These are phyloP conservation scores for Pleurotus sapidus DNA, from an alignment of 768 basidiomycete species.

Conservation along the genomic window DNA sequence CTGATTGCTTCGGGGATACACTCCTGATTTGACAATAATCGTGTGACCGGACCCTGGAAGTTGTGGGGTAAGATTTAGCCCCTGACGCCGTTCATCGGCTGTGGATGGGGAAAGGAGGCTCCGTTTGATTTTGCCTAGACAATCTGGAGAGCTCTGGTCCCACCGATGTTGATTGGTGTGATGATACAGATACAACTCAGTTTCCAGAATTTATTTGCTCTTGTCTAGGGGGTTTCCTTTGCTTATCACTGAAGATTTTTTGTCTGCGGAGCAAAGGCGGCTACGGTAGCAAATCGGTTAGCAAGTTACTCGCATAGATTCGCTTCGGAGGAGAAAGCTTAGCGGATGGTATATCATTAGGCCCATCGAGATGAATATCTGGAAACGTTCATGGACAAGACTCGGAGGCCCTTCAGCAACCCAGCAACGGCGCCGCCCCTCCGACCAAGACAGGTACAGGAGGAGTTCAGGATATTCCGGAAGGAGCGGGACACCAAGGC, in stretches of 20 bases:
- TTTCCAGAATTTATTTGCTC: no score
- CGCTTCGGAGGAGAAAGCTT: background rate
- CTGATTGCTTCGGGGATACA: slow-evolving; percentile 1
- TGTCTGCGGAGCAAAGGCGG: slow-evolving; percentile 4
- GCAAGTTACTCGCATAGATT: background rate
- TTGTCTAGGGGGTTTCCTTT: no score
- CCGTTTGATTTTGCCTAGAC: background rate
- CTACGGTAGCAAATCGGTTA: background rate
- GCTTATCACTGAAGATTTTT: no score
- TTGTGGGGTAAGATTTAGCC: slow-evolving; percentile 5
- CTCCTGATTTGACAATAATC: background rate
- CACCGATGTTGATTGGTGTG: background rate
- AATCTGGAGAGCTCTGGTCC: background rate
- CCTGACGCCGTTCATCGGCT: slow-evolving; percentile 1
- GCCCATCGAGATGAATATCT: background rate
- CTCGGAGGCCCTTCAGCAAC: no score
- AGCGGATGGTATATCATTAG: background rate
- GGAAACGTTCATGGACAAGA: no score
- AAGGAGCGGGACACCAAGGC: slow-evolving; percentile 4
- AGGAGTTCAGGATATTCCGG: background rate
- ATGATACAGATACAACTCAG: no score
- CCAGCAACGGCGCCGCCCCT: no score
- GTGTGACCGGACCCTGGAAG: slow-evolving; percentile 2
- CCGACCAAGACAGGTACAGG: background rate
- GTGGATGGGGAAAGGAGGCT: background rate